Conservation (phyloP, 352 stramenopile genomes). For the Pythium monospermum region DNA sequence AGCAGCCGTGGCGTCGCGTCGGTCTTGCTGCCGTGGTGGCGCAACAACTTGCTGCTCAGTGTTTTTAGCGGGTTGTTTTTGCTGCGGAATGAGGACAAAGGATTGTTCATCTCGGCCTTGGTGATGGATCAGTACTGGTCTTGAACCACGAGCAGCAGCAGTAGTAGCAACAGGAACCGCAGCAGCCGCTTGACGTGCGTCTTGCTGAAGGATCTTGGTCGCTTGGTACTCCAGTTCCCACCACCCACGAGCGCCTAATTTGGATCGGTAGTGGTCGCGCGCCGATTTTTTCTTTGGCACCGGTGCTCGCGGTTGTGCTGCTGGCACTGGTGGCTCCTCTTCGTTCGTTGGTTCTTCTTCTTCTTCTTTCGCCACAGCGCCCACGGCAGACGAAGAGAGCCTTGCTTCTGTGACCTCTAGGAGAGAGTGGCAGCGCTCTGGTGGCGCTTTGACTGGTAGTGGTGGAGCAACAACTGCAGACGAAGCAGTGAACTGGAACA, state of each 20-base stretch:
- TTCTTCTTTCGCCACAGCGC: too few species aligned
- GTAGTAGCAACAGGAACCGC: background rate
- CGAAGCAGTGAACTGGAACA: too few species aligned
- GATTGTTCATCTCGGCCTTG: background rate
- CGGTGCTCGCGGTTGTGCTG: background rate
- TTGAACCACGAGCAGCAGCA: background rate
- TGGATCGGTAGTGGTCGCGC: conserved; percentile 29
- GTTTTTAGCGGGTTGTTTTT: too few species aligned
- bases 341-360: background rate
- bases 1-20: too few species aligned
- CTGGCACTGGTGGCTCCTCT: background rate
- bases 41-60: too few species aligned
- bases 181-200: too few species aligned
- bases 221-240: conserved; percentile 59
- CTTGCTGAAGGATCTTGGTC: conserved; percentile 18
- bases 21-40: too few species aligned
- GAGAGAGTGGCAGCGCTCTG: too few species aligned
- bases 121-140: background rate
- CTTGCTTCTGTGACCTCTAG: too few species aligned
- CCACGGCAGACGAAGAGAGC: too few species aligned
- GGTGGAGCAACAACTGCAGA: too few species aligned
- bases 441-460: too few species aligned
- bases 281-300: conserved; percentile 14
- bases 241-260: conserved; percentile 56
- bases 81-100: background rate